These are phyloP conservation scores for Citrus glauca DNA, from an alignment of 345 rosid species.

Conservation along the genomic window DNA sequence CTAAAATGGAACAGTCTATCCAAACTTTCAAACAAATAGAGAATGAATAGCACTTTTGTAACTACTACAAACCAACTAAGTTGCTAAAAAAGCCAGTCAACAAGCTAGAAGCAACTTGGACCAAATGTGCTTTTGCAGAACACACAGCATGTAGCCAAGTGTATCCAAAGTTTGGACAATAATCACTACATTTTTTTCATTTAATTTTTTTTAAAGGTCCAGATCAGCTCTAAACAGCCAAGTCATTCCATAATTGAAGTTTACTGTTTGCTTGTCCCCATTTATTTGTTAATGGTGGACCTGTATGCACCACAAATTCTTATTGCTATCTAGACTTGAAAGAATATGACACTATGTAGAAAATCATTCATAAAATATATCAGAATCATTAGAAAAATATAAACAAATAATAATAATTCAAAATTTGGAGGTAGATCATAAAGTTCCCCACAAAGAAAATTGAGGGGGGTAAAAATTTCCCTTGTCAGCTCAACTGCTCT, in stretches of 20 bases:
- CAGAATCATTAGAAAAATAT: background rate
- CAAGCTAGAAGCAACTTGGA: constrained; percentile 2
- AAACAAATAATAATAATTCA: background rate
- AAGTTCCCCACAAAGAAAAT: background rate
- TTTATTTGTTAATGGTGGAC: constrained; percentile 30
- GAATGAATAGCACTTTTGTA: background rate
- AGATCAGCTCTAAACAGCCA: constrained; percentile 7
- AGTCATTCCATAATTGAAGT: constrained; percentile 29
- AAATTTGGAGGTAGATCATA: background rate
- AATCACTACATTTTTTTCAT: constrained; percentile 8
- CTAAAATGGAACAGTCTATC: background rate
- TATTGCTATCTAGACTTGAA: constrained; percentile 15
- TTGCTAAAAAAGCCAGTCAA: constrained; percentile 3
- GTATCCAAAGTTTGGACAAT: constrained; percentile 3
- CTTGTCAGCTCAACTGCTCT: background rate
- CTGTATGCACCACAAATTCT: constrained; percentile 15
- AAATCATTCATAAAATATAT: constrained; percentile 6
- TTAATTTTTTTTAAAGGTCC: constrained; percentile 4
- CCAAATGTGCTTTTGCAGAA: background rate
- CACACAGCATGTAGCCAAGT: background rate
- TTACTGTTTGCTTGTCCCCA: constrained; percentile 27
- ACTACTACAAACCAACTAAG: constrained; percentile 4
- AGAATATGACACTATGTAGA: background rate
- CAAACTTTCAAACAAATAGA: constrained; percentile 10
- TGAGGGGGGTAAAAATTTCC: background rate